phyloP scores from a whole-genome alignment of 2,329 filamentous ascomycete species.

The Aspergillus luchuensis region DNA sequence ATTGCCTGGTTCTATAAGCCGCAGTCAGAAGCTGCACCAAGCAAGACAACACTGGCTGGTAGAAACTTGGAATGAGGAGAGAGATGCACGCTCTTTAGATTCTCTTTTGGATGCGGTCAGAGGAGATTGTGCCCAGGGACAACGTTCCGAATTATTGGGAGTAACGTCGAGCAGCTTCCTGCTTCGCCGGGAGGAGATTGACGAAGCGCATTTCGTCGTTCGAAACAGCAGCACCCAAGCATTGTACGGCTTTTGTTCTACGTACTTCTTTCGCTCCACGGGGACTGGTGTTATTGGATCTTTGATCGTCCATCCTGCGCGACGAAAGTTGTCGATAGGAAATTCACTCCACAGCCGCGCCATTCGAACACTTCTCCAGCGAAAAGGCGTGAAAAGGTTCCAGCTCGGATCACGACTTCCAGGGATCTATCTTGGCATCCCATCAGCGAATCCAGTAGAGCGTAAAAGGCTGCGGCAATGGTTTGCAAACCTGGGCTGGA shows the following conservation, averaged over 20 bases:
- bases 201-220: conserved; percentile 87
- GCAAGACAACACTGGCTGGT: conserved; percentile 96
- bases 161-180: conserved; percentile 76
- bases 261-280: conserved; percentile 73
- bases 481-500: conserved; percentile 92
- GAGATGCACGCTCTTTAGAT: conserved; percentile 73
- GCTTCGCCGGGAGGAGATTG: conserved; percentile 67
- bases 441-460: conserved; percentile 64
- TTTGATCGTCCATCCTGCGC: conserved; percentile 84
- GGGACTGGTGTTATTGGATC: conserved; percentile 76
- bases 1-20: conserved; percentile 72
- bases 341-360: conserved; percentile 86
- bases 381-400: conserved; percentile 72
- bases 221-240: conserved; percentile 90
- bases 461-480: conserved; percentile 68
- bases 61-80: conserved; percentile 78
- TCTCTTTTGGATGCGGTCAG: conserved; percentile 72
- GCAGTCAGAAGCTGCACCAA: conserved; percentile 82
- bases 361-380: conserved; percentile 71
- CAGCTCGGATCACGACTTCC: conserved; percentile 81
- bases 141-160: conserved; percentile 68
- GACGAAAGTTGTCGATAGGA: conserved; percentile 86
- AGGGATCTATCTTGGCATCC: conserved; percentile 83
- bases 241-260: conserved; percentile 88
- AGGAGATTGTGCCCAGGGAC: conserved; percentile 60